Evolutionary conservation across 2,329 filamentous ascomycete species (phyloP).

Genomic region (Pseudogymnoascus sp.): DNA sequence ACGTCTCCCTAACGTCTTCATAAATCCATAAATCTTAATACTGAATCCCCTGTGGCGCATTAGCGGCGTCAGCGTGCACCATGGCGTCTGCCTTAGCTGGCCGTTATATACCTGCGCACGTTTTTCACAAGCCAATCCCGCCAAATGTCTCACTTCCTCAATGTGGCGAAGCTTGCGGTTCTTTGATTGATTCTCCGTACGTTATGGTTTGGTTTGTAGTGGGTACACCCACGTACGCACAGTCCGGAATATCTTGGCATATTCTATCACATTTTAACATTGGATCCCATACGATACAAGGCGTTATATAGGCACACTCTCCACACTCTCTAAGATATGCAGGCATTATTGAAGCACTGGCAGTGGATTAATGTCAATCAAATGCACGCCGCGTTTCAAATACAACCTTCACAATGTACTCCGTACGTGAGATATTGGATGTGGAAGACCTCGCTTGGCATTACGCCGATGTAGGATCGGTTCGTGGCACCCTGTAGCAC

Average conservation of each 20-base stretch:
- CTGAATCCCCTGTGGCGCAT: not conserved
- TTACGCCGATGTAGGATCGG: not conserved
- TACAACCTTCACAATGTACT: not conserved
- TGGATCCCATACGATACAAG: not conserved
- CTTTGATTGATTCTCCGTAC: not conserved
- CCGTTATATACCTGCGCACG: not conserved
- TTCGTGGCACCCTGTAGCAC: not conserved
- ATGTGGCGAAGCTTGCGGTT: slow-evolving; percentile 2
- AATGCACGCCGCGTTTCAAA: not conserved
- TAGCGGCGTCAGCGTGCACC: not conserved
- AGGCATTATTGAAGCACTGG: not conserved
- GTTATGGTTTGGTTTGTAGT: not conserved
- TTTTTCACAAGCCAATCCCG: not conserved
- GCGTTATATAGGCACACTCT: not conserved
- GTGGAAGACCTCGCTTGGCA: not conserved
- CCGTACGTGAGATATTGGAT: not conserved
- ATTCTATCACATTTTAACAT: not conserved
- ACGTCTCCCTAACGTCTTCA: no score
- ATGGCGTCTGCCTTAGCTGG: not conserved
- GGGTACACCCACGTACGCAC: not conserved
- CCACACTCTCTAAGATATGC: not conserved
- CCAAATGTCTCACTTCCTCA: not conserved
- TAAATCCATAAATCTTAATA: not conserved
- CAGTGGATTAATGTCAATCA: not conserved
- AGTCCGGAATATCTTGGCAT: not conserved